A percentile compares a stretch with the other conserved stretches of the same genome.
Conservation (phyloP, 768 basidiomycete species). For the Boletus subparvulus region DNA sequence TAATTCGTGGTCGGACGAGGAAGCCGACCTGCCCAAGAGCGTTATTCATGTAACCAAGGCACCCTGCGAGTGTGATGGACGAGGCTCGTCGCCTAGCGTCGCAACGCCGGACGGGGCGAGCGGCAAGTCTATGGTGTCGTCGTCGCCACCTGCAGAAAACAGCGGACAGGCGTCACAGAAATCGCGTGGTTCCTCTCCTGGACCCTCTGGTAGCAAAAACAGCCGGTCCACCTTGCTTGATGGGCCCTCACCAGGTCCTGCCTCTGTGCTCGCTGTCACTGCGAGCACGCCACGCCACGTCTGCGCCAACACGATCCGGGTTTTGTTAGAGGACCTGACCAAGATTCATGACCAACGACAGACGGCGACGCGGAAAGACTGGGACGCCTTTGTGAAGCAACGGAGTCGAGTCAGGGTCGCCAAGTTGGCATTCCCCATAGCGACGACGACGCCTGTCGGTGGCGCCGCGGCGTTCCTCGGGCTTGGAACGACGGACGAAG, state of each 20-base stretch:
- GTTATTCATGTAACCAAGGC: constrained; percentile 41
- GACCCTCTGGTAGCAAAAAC: constrained; percentile 49
- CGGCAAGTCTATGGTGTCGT: constrained; percentile 9
- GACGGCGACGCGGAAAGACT: constrained; percentile 64
- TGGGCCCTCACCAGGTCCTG: constrained; percentile 19
- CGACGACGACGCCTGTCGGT: constrained; percentile 28
- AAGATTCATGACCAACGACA: constrained; percentile 84
- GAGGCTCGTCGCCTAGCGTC: constrained; percentile 4
- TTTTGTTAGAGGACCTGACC: constrained; percentile 73
- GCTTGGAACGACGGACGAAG: constrained; percentile 58
- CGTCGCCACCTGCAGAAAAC: constrained; percentile 20
- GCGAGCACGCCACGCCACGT: constrained; percentile 68
- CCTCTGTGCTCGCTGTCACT: constrained; percentile 60
- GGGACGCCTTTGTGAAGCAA: constrained; percentile 85
- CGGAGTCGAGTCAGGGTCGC: constrained; percentile 47
- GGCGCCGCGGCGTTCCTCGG: constrained; percentile 69
- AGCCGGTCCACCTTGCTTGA: constrained; percentile 42
- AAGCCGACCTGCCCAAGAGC: constrained; percentile 40
- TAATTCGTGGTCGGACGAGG: constrained; percentile 73
- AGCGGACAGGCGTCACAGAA: constrained; percentile 27
- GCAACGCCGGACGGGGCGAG: constrained; percentile 11
- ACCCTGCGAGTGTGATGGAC: constrained; percentile 42
- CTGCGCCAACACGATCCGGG: constrained; percentile 71
- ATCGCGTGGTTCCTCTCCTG: constrained; percentile 41
- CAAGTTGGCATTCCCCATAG: constrained; percentile 16